Evolutionary conservation across 495 filamentous ascomycete genomes (phyloP).

Genomic region (Penicillium tannophilum): DNA sequence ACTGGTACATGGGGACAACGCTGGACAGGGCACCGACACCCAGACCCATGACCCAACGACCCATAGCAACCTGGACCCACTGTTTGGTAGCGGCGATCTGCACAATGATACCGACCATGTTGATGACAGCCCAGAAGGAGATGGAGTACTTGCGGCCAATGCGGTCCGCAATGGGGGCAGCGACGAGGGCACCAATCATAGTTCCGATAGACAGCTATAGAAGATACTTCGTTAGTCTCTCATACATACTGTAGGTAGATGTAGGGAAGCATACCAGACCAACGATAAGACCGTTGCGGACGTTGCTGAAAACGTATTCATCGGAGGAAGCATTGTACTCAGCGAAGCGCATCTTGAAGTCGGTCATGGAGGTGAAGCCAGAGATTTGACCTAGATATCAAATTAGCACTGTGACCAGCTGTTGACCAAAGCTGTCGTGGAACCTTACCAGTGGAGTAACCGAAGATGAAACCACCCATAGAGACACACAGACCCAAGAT

Average conservation of each 20-base stretch:
- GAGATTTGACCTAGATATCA: constrained; percentile 50
- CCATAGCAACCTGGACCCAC: constrained; percentile 58
- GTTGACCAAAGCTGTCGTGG: constrained; percentile 11
- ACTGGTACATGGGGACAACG: constrained; percentile 73
- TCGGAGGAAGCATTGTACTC: constrained; percentile 34
- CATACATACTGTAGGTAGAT: background rate
- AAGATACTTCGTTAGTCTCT: constrained; percentile 11
- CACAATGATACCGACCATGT: constrained; percentile 69
- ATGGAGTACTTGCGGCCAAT: constrained; percentile 57
- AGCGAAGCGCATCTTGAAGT: constrained; percentile 52
- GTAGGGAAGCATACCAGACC: constrained; percentile 44
- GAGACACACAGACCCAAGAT: constrained; percentile 57
- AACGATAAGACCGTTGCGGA: constrained; percentile 59
- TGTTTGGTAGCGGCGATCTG: constrained; percentile 60
- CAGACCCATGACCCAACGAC: constrained; percentile 63
- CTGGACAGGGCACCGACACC: constrained; percentile 74
- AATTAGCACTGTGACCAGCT: background rate
- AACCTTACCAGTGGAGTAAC: constrained; percentile 64
- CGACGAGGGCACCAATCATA: constrained; percentile 66
- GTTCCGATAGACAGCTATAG: constrained; percentile 63
- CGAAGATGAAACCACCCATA: constrained; percentile 78
- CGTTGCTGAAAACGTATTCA: constrained; percentile 54
- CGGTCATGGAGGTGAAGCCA: constrained; percentile 63
- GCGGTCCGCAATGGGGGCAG: constrained; percentile 57
- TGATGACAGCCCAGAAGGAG: constrained; percentile 60